Conservation (phyloP, 2,329 filamentous ascomycete genomes). For the Diplodia sapinea region DNA sequence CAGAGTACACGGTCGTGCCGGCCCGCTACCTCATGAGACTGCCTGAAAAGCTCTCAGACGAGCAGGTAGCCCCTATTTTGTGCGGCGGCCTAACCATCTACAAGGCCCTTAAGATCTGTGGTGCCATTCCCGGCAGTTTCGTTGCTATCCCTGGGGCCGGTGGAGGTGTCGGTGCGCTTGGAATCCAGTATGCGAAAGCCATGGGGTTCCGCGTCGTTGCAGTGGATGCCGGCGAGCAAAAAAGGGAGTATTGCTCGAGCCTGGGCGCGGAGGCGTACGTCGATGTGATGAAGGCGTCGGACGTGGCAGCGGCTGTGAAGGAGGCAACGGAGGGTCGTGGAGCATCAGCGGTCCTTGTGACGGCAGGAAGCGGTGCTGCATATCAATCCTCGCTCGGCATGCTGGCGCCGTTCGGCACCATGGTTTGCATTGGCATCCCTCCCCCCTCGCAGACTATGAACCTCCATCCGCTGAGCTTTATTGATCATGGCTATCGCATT, state of each 20-base stretch:
- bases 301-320: slow-evolving; percentile 45
- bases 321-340: slow-evolving; percentile 41
- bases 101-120: slow-evolving; percentile 60
- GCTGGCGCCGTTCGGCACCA: slow-evolving; percentile 39
- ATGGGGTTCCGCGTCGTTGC: slow-evolving; percentile 61
- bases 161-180: slow-evolving; percentile 64
- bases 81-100: slow-evolving; percentile 62
- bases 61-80: slow-evolving; percentile 50
- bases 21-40: slow-evolving; percentile 58
- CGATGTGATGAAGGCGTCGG: slow-evolving; percentile 51
- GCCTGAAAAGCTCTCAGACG: slow-evolving; percentile 44
- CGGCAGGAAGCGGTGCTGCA: slow-evolving; percentile 39
- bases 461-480: slow-evolving; percentile 27
- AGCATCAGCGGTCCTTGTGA: slow-evolving; percentile 23
- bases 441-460: slow-evolving; percentile 32
- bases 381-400: slow-evolving; percentile 42
- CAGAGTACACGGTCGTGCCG: slow-evolving; percentile 64
- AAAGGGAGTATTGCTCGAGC: slow-evolving; percentile 53
- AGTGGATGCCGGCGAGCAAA: slow-evolving; percentile 54
- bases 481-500: slow-evolving; percentile 40
- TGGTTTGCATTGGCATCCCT: slow-evolving; percentile 42
- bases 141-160: slow-evolving; percentile 62
- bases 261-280: slow-evolving; percentile 62
- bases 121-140: slow-evolving; percentile 59
- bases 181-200: slow-evolving; percentile 55